Evolutionary conservation across 192 early-diverging fungal genomes (phyloP), one percentile per base, ranked within the genome.

Genomic region (Coemansia asiatica): DNA sequence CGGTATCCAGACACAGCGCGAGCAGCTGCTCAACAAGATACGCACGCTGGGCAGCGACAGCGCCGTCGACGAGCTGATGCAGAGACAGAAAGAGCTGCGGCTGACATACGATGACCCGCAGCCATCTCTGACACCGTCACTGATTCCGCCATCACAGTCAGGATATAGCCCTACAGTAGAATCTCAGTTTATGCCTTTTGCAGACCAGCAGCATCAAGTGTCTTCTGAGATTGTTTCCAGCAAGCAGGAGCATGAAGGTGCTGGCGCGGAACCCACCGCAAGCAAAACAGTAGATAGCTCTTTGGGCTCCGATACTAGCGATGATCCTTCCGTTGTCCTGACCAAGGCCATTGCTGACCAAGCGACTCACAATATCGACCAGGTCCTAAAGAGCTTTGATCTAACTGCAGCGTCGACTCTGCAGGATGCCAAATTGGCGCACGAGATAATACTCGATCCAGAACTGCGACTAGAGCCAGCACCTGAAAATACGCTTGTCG

Each of bases 371-470:
- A 63, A 69, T 22, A 67, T 78, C 1, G 70, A 78, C 38, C 59
- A 62, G 13, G 53, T 78, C 13, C 56, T 78, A 6, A 63, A 49
- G 0, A 71, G 62, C 61, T 78, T 72, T 55, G 69, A 66, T 48
- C 60, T 78, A 10, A 67, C 70, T 12, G 70, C 67, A 29, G 59
- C 76, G 0, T 60, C 70, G 6, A 69, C 76, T 0, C 61, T 78
- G 38, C 61, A 78, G 35, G 61, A 78, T 13, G 70, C 64, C 25
- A 68, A 61, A n/a, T 47, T 78, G 12, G 76, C 76, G 29, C 76
- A 78, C 44, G 76, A 78, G 28, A 58, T 78, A 25, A 66, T 78
- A 1, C 51, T 79, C 0, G 71, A 79, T 31, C 76, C 76, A 18
- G 63, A 63, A 3, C 40, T 69, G 49, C 70, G 60, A 1, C 64